phyloP scores from a whole-genome alignment of 495 filamentous ascomycete species.

The Cenococcum geophilum region DNA sequence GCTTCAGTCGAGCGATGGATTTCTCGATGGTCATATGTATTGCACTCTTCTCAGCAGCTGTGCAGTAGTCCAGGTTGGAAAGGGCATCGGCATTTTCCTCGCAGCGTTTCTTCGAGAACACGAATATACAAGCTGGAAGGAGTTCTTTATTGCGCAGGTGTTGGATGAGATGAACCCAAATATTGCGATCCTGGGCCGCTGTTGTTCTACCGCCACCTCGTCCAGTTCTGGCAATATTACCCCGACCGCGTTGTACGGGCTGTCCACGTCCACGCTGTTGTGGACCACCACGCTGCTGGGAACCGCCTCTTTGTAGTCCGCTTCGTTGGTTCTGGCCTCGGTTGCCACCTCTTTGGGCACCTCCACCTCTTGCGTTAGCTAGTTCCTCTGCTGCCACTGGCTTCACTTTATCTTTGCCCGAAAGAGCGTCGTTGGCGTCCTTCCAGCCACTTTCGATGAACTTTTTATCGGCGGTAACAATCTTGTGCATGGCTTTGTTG shows the following conservation, averaged over 20 bases:
- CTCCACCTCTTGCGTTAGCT: conserved; percentile 26
- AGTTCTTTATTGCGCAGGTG: conserved; percentile 80
- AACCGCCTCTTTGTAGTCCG: conserved; percentile 43
- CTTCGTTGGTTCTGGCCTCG: conserved; percentile 49
- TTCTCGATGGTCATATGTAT: conserved; percentile 98
- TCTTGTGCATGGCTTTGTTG: conserved; percentile 83
- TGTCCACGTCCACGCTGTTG: conserved; percentile 53
- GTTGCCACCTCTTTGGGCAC: conserved; percentile 33
- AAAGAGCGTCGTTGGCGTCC: conserved; percentile 76
- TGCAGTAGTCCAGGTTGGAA: conserved; percentile 90
- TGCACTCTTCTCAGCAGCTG: conserved; percentile 84
- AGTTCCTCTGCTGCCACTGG: conserved; percentile 42
- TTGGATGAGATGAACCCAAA: conserved; percentile 95
- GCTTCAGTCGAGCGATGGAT: conserved; percentile 85
- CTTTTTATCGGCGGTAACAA: conserved; percentile 84
- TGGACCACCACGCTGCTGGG: conserved; percentile 43
- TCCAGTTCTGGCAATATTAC: conserved; percentile 83
- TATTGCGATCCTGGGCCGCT: conserved; percentile 84
- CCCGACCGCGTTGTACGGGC: conserved; percentile 55
- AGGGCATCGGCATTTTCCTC: conserved; percentile 95
- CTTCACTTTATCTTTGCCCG: conserved; percentile 74
- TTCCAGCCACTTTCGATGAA: conserved; percentile 92
- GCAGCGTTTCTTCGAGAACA: conserved; percentile 95
- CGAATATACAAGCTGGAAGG: conserved; percentile 90
- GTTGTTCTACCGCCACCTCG: conserved; percentile 77